phyloP scores from a whole-genome alignment of 2,329 filamentous ascomycete species.

The Chaetomiaceae sp. region DNA sequence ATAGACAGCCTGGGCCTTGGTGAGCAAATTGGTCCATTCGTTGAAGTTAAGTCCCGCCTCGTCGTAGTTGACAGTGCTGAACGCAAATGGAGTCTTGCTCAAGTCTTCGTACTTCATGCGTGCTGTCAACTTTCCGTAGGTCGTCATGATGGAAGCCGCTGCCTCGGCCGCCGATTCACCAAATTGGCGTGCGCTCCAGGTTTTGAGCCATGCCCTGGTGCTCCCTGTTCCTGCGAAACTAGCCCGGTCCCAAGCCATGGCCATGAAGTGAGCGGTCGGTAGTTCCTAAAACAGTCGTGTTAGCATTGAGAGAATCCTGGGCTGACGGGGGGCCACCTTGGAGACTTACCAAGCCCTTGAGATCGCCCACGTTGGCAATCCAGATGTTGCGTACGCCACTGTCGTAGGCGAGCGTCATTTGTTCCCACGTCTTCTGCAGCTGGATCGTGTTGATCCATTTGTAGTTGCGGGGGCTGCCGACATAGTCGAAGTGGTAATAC shows the following conservation, averaged over 20 bases:
- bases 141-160: conserved; percentile 46
- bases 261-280: conserved; percentile 49
- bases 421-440: conserved; percentile 59
- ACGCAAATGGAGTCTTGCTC: conserved; percentile 33
- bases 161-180: conserved; percentile 38
- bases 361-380: conserved; percentile 61
- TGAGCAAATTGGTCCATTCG: conserved; percentile 45
- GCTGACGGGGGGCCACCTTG: too few relatives aligned
- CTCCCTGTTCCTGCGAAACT: conserved; percentile 31
- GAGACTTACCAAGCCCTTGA: conserved; percentile 44
- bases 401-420: conserved; percentile 58
- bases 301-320: not conserved
- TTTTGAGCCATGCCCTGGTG: conserved; percentile 40
- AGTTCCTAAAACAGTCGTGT: conserved; percentile 33
- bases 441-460: conserved; percentile 65
- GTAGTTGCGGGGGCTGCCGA: conserved; percentile 55
- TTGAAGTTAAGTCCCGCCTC: conserved; percentile 50
- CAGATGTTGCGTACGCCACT: conserved; percentile 51
- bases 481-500: conserved; percentile 52
- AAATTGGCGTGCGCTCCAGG: conserved; percentile 47
- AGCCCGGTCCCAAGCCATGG: conserved; percentile 49
- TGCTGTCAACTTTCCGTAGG: conserved; percentile 34
- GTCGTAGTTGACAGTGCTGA: conserved; percentile 52
- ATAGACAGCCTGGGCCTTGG: conserved; percentile 41
- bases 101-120: conserved; percentile 36